These are phyloP conservation scores for Aspergillus heteromorphus DNA, from an alignment of 495 filamentous ascomycete species.

Conservation along the genomic window DNA sequence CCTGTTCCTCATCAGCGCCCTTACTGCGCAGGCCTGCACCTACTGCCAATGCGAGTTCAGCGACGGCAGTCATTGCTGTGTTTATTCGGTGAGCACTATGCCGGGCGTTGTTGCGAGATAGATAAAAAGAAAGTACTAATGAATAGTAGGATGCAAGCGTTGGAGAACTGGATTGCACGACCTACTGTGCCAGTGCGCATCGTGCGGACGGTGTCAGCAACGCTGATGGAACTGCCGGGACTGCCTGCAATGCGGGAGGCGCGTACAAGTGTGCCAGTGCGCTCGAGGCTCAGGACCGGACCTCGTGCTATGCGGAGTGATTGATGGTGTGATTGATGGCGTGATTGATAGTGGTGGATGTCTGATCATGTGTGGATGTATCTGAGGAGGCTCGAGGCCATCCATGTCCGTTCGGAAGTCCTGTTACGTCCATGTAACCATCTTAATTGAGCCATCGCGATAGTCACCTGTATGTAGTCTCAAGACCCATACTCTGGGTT, in stretches of 20 bases:
- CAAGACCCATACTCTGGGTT: too few relatives aligned
- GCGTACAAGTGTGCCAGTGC: slow-evolving; percentile 6
- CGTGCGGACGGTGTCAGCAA: not conserved
- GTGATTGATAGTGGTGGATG: too few relatives aligned
- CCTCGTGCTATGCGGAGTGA: slow-evolving; percentile 6
- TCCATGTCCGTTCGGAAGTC: too few relatives aligned
- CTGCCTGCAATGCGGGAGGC: slow-evolving; percentile 9
- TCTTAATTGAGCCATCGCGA: too few relatives aligned
- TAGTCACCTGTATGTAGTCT: too few relatives aligned
- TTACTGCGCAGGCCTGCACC: not conserved
- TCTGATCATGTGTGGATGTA: too few relatives aligned
- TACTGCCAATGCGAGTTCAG: slow-evolving; percentile 8
- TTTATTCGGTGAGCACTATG: not conserved
- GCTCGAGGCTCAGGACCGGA: slow-evolving; percentile 1
- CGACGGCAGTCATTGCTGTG: slow-evolving; percentile 2
- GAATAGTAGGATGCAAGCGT: not conserved
- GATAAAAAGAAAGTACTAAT: not conserved
- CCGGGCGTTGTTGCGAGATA: not conserved
- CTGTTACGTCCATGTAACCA: too few relatives aligned
- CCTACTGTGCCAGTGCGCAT: not conserved
- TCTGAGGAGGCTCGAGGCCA: too few relatives aligned
- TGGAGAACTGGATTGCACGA: slow-evolving; percentile 3
- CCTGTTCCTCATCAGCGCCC: slow-evolving; percentile 1
- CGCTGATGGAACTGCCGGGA: not conserved
- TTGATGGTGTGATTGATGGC: not conserved